Percentiles rank a stretch among this genome's conserved stretches.
Evolutionary conservation across 2,329 filamentous ascomycete species (phyloP).

Genomic region (Trichoderma lentiforme): DNA sequence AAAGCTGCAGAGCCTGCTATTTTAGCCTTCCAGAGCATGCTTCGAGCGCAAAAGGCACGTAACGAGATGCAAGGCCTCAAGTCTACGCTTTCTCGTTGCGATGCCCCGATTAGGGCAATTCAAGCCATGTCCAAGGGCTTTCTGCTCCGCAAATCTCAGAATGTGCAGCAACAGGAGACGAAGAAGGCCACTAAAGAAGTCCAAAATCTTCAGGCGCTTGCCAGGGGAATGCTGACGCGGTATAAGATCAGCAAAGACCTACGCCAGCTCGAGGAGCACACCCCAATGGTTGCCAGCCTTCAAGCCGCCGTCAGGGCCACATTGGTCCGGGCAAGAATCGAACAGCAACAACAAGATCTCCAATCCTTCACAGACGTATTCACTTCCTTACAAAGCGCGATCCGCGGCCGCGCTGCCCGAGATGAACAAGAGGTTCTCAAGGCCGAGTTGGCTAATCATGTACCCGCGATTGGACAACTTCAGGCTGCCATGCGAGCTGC

Average conservation of each 20-base stretch:
- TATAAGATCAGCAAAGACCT: conserved; percentile 53
- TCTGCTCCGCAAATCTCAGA: conserved; percentile 57
- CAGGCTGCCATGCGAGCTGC: conserved; percentile 53
- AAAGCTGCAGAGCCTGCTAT: conserved; percentile 69
- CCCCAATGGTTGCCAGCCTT: conserved; percentile 50
- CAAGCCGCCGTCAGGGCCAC: conserved; percentile 66
- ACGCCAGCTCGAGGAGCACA: conserved; percentile 49
- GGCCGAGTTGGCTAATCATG: conserved; percentile 46
- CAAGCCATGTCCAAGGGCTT: conserved; percentile 66
- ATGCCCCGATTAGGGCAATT: conserved; percentile 62
- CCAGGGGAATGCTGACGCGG: conserved; percentile 64
- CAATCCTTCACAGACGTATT: conserved; percentile 48
- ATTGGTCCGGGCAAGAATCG: conserved; percentile 54
- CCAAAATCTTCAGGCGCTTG: conserved; percentile 60
- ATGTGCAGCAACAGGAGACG: conserved; percentile 55
- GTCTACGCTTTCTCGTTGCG: conserved; percentile 59
- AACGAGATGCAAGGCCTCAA: conserved; percentile 53
- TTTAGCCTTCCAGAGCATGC: conserved; percentile 75
- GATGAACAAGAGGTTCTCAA: conserved; percentile 43
- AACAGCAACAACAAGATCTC: conserved; percentile 49
- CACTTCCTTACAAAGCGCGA: conserved; percentile 41
- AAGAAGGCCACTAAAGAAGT: conserved; percentile 50
- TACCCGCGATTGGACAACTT: conserved; percentile 43
- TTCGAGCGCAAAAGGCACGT: conserved; percentile 65
- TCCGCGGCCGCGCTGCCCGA: conserved; percentile 49